phyloP scores from a whole-genome alignment of 306 rosid species.

The Cucumis sativus region DNA sequence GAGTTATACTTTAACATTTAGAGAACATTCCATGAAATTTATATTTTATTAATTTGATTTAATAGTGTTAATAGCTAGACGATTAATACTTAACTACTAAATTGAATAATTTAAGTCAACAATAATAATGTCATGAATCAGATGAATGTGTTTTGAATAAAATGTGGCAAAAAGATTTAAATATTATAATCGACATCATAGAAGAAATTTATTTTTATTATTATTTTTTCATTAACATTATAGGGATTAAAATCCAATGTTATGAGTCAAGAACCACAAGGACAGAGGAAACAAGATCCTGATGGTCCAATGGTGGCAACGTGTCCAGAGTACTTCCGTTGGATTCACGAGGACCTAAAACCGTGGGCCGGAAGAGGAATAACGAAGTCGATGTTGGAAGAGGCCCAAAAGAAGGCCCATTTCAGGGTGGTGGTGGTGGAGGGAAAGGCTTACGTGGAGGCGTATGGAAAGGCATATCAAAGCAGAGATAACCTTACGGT shows the following conservation, averaged over 20 bases:
- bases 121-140: not conserved
- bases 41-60: not conserved
- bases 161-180: not conserved
- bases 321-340: constrained; percentile 70
- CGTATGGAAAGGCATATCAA: constrained; percentile 40
- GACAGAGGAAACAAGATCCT: not conserved
- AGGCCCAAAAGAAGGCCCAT: constrained; percentile 39
- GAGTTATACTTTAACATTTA: not conserved
- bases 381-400: constrained; percentile 42
- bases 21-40: not conserved
- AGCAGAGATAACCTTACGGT: constrained; percentile 52
- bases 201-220: too few species aligned
- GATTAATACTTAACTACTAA: not conserved
- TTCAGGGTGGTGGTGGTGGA: constrained; percentile 44
- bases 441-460: constrained; percentile 45
- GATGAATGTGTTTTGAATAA: not conserved
- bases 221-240: too few species aligned
- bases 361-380: constrained; percentile 42
- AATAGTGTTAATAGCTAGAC: not conserved
- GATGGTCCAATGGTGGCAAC: not conserved
- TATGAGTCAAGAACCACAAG: not conserved
- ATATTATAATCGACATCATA: too few species aligned
- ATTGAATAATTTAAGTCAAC: not conserved
- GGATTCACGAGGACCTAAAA: constrained; percentile 59
- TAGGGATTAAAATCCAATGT: not conserved